Base-by-base conservation (phyloP, 1,284 basidiomycete genomes). In the Rugosomyces carneus region DNA sequence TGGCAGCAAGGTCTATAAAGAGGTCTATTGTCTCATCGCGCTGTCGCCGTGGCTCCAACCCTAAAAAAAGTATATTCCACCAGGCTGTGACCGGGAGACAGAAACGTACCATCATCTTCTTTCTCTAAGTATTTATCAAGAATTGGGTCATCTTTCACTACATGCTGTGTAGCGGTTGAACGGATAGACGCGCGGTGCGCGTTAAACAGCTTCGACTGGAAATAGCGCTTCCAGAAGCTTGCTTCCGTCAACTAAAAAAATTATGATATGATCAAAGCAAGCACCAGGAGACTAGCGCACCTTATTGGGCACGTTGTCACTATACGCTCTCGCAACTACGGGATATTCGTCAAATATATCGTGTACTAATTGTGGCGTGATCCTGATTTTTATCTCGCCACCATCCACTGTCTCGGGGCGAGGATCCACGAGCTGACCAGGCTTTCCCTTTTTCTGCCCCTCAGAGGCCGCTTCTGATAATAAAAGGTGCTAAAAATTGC, bases 291-390 rank as follows among this genome's bases (percentile, higher is more conserved):
- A 45, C 41, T 47, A 39, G 52, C 69, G 48, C 65, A 87, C 90
- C 68, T 89, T 86, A 47, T 68, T 73, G 1, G 94, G 94, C 0
- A 99, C 95, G 55, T 94, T 93, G 60, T 96, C 93, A 48, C 75
- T 84, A 61, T 95, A 97, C 0, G 93, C 94, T 59, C 83, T 87
- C 40, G 86, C 83, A 5, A 99, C 91, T 26, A 97, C 86, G 1
- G 96, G 95, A 60, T 94, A 98, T 70, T 97, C 94, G 56, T 97
- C 93, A 58, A 99, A 99, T 39, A 99, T 93, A 60, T 98, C 94
- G 55, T 89, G 81, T 32, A 95, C 89, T 31, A 97, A 74, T 63
- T 95, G 92, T 5, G 91, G 90, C 1, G 93, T 95, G 49, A 99
- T 85, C 55, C 86, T 81, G 52, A 98, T 93, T 61, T 86, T 91